Base-by-base conservation (phyloP, 306 rosid species). In the Lablab purpureus region DNA sequence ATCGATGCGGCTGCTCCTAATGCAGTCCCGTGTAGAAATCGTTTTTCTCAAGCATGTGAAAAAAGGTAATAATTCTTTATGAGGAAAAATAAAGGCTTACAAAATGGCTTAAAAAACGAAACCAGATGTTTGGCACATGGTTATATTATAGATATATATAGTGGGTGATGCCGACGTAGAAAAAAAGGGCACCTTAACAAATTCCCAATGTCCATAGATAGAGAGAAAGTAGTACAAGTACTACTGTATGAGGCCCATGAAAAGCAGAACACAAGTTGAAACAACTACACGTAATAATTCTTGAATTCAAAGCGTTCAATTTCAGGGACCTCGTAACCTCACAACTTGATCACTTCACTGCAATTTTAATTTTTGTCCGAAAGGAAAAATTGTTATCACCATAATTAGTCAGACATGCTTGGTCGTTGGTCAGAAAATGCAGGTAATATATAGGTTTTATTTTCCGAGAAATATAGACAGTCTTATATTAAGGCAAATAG, bases 371-470 rank as follows among this genome's bases (percentile, higher is more conserved):
- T 19, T 45, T 82, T 18, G 52, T 21, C 40, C 51, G 47, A 47
- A 51, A 54, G 10, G 74, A 59, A 66, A 71, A 63, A 34, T 2
- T 14, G 59, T 32, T 22, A 63, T 22, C 32, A 68, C 12, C 69
- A 34, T 50, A 51, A 40, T 25, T 67, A 52, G 78, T 78, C 81
- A 77, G 45, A 67, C 79, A 80, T 75, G 75, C 22, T 56, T 21
- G 71, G 80, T 82, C 80, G 83, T 70, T 72, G 82, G 89, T 86
- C 89, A 83, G 77, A 68, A 86, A 86, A 83, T 80, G 89, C 87
- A 83, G 89, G 87, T 73, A 80, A 76, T 72, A 80, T 76, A 73
- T 52, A 47, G 83, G n/a, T 50, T 49, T 64, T 52, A 51, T 63
- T 63, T 69, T 82, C 68, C 81, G 56, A 76, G 27, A 65, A 71